Conservation (phyloP, 495 filamentous ascomycete species). For the Tuber calosporum region DNA sequence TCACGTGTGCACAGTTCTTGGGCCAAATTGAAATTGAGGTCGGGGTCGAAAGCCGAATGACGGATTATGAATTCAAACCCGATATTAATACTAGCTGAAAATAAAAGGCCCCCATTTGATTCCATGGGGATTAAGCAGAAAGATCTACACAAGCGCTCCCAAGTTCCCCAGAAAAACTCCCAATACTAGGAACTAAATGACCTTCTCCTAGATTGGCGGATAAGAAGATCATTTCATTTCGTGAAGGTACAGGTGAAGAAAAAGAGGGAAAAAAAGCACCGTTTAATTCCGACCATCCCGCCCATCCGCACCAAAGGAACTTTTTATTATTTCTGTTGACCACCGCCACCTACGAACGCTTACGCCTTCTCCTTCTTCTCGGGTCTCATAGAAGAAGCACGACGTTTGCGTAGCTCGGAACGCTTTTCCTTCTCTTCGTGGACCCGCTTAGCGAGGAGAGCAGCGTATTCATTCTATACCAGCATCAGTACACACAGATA, state of each 20-base stretch:
- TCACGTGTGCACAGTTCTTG: not conserved
- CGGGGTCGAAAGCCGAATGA: not conserved
- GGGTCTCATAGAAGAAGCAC: conserved; percentile 93
- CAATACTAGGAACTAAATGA: not conserved
- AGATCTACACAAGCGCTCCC: not conserved
- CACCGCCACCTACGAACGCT: not conserved
- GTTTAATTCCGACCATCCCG: not conserved
- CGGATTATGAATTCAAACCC: not conserved
- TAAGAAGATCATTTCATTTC: not conserved
- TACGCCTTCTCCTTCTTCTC: conserved; percentile 45
- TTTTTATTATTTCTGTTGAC: not conserved
- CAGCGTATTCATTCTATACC: conserved; percentile 76
- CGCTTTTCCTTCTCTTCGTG: conserved; percentile 85
- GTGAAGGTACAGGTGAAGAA: conserved; percentile 1
- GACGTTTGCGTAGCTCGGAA: conserved; percentile 85
- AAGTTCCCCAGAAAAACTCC: not conserved
- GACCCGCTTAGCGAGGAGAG: conserved; percentile 90
- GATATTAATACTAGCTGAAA: not conserved
- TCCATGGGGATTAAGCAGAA: not conserved
- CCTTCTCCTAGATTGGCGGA: not conserved
- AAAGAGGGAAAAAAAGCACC: not conserved
- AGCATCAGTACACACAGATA: conserved; percentile 43
- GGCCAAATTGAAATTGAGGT: not conserved
- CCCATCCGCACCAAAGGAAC: not conserved
- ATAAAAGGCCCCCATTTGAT: not conserved